These are phyloP conservation scores for Russula olivacea DNA, from an alignment of 768 basidiomycete genomes.

Conservation along the genomic window DNA sequence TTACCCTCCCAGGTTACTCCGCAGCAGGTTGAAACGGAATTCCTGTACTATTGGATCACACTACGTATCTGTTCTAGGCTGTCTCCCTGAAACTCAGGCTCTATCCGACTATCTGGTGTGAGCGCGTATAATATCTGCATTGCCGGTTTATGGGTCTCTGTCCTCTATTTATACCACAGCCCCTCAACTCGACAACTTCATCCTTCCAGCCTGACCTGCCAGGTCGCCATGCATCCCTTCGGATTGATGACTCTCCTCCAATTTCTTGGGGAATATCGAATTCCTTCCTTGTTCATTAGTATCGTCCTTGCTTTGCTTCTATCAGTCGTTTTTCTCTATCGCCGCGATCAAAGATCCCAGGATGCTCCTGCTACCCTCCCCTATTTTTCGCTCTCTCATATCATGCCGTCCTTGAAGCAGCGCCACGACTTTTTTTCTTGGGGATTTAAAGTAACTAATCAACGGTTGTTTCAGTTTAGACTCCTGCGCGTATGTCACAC, in stretches of 20 bases:
- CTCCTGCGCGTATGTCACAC: slow-evolving; percentile 51
- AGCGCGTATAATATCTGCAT: not conserved
- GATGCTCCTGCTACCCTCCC: no score
- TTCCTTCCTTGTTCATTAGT: slow-evolving; percentile 19
- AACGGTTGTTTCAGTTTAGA: slow-evolving; percentile 62
- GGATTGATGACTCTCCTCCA: slow-evolving; percentile 37
- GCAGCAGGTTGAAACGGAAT: no score
- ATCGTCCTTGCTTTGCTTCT: slow-evolving; percentile 27
- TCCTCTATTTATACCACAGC: slow-evolving; percentile 14
- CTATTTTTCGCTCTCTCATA: no score
- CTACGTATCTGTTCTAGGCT: no score
- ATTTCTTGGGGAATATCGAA: not conserved
- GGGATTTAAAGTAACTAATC: slow-evolving; percentile 63
- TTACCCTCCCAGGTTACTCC: no score
- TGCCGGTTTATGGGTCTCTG: not conserved
- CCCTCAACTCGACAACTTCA: not conserved
- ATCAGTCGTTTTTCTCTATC: not conserved
- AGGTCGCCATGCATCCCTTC: slow-evolving; percentile 43
- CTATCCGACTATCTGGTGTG: not conserved
- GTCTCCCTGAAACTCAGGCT: no score
- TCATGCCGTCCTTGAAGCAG: no score
- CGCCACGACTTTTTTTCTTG: slow-evolving; percentile 27
- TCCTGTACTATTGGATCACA: no score
- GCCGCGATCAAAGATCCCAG: no score
- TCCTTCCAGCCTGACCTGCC: slow-evolving; percentile 15